Evolutionary conservation across 1,284 basidiomycete genomes (phyloP), one percentile per base, ranked within the genome.

Genomic region (Pyrrhoderma lamaoense): DNA sequence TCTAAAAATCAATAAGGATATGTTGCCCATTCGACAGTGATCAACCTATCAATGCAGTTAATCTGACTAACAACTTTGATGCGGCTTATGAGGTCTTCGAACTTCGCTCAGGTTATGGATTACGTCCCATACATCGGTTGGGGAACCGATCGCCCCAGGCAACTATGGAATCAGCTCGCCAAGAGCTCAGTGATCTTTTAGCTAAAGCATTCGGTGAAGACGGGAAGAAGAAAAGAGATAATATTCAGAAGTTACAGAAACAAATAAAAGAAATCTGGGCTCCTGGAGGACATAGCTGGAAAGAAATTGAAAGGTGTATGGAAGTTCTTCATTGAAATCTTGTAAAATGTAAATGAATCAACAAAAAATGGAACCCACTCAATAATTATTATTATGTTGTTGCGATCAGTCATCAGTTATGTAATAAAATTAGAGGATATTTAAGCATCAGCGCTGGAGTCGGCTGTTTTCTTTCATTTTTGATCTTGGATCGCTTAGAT

Each of bases 11-110:
- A 5, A 31, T 31, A 31, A 63, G 62, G 56, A 62, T 63, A 27
- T 59, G 58, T 55, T 63, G 61, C 60, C 61, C 61, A 1, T 61
- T 58, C 53, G 44, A 53, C 14, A 56, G 51, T 25, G 61, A 62
- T 49, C 61, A 62, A 45, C 58, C 63, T 2, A 21, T 51, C 3
- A 64, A 63, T 52, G 58, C 61, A 11, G 5, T 31, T 5, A 31
- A 5, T 31, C 27, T 31, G 27, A 11, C 11, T 31, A 31, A 31
- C 27, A 5, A 5, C 11, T 46, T 59, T 4, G 50, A 57, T 27
- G 51, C 60, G 14, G 46, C 57, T 23, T 64, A 64, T 54, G 63
- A 65, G 58, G 54, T 65, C 9, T 43, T 62, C 42, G 62, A 65
- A 44, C 57, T 60, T 8, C 61, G 64, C n/a, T 56, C 34, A 8